Evolutionary conservation across 305 asterid species (phyloP), one percentile per base, ranked within the genome.

Genomic region (Fraxinus greggii): DNA sequence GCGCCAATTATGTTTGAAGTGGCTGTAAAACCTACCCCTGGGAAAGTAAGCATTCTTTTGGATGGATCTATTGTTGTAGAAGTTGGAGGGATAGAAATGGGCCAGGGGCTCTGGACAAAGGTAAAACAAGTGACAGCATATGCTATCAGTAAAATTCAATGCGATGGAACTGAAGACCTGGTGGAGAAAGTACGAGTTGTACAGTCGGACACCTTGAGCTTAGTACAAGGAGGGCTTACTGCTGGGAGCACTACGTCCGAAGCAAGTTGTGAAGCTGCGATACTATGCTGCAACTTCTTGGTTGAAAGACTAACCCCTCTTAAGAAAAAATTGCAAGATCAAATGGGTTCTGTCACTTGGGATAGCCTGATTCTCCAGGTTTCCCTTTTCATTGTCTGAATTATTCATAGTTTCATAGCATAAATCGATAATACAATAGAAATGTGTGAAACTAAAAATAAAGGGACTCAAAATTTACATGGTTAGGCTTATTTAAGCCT

Each of bases 91-190:
- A 85, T 91, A 78, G 98, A 93, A 56, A 24, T 93, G 61, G 98
- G 98, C 28, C 97, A 92, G 86, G 98, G 98, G 86, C 93, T 93
- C 35, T 92, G 93, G 95, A 93, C 94, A 3, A 93, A 93, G 88
- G 98, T 92, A 36, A 90, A 83, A 83, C 95, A 93, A 81, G 91
- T 87, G 59, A 85, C 92, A 4, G 97, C 94, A 3, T 91, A 89
- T 86, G 92, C 90, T 81, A 89, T 92, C 9, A 40, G 95, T 87
- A 79, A 75, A 24, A 82, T 88, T 51, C 84, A 81, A 61, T 90
- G 96, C 83, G 89, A 82, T 76, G 92, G 90, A 63, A 81, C 81
- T 1, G 88, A 91, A 63, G 87, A 86, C 29, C 83, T 93, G 28
- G 90, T 88, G 65, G 94, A 90, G 31, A 92, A 89, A 88, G 85